These are phyloP conservation scores for Erythrophleum fordii DNA, from an alignment of 306 rosid genomes.

Conservation along the genomic window DNA sequence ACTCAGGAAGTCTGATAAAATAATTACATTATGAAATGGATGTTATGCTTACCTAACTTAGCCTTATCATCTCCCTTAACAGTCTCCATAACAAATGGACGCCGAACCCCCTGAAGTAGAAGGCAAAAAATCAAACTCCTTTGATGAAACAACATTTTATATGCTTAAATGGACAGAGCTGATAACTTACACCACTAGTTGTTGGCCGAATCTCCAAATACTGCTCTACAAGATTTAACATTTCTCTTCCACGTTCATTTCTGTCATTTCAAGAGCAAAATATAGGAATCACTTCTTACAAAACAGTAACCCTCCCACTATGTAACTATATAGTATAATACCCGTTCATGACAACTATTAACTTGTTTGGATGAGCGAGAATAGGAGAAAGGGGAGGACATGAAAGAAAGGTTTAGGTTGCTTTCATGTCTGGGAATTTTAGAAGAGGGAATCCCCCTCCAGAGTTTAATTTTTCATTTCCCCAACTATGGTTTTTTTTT, in stretches of 20 bases:
- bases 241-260: slow-evolving; percentile 94
- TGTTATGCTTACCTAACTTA: slow-evolving; percentile 67
- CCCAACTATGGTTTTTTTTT: neutral
- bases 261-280: slow-evolving; percentile 51
- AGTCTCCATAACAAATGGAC: slow-evolving; percentile 88
- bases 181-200: slow-evolving; percentile 59
- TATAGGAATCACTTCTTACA: slow-evolving; percentile 1
- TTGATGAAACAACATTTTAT: neutral
- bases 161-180: slow-evolving; percentile 33
- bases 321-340: slow-evolving; percentile 20
- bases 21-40: slow-evolving; percentile 16
- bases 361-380: neutral
- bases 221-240: slow-evolving; percentile 76
- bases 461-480: neutral
- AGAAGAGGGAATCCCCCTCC: neutral
- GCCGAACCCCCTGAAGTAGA: slow-evolving; percentile 75
- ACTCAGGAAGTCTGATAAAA: neutral
- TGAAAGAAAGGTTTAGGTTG: neutral
- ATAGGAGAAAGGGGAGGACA: neutral
- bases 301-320: slow-evolving; percentile 12
- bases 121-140: slow-evolving; percentile 22
- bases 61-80: slow-evolving; percentile 96
- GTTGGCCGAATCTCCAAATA: slow-evolving; percentile 75
- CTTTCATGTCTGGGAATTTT: neutral
- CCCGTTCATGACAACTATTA: neutral